Evolutionary conservation across 2,329 filamentous ascomycete species (phyloP).

Genomic region (Alternaria sp.): DNA sequence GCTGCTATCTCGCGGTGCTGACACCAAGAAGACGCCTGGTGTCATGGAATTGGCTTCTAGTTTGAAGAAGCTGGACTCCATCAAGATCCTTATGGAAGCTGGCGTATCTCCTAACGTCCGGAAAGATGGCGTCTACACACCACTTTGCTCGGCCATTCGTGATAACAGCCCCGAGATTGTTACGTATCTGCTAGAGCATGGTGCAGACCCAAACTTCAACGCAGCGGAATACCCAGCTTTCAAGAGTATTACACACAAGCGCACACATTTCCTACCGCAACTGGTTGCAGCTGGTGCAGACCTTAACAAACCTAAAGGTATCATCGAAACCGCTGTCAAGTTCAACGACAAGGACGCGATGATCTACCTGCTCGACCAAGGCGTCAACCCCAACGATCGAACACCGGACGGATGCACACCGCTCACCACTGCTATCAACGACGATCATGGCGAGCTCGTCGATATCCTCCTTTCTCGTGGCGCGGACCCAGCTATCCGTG

Average conservation of each 20-base stretch:
- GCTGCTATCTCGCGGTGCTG: slow-evolving; percentile 67
- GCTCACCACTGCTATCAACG: slow-evolving; percentile 71
- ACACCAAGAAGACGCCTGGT: slow-evolving; percentile 67
- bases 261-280: slow-evolving; percentile 66
- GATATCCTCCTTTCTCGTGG: slow-evolving; percentile 66
- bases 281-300: slow-evolving; percentile 67
- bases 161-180: slow-evolving; percentile 71
- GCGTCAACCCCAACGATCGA: slow-evolving; percentile 68
- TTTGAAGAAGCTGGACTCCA: slow-evolving; percentile 69
- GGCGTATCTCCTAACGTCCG: slow-evolving; percentile 68
- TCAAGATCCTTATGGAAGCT: slow-evolving; percentile 64
- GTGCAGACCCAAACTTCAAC: slow-evolving; percentile 62
- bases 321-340: slow-evolving; percentile 70
- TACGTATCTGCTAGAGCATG: slow-evolving; percentile 63
- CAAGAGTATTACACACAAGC: slow-evolving; percentile 73
- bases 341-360: slow-evolving; percentile 69
- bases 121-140: slow-evolving; percentile 73
- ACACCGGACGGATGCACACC: slow-evolving; percentile 67
- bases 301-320: slow-evolving; percentile 67
- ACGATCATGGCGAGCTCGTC: slow-evolving; percentile 67
- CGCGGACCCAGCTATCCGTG: slow-evolving; percentile 69
- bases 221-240: slow-evolving; percentile 72
- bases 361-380: slow-evolving; percentile 67
- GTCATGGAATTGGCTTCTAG: slow-evolving; percentile 71
- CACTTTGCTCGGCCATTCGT: slow-evolving; percentile 72